Conservation (phyloP, 805 yeast species). For the Lipomyces sp. region DNA sequence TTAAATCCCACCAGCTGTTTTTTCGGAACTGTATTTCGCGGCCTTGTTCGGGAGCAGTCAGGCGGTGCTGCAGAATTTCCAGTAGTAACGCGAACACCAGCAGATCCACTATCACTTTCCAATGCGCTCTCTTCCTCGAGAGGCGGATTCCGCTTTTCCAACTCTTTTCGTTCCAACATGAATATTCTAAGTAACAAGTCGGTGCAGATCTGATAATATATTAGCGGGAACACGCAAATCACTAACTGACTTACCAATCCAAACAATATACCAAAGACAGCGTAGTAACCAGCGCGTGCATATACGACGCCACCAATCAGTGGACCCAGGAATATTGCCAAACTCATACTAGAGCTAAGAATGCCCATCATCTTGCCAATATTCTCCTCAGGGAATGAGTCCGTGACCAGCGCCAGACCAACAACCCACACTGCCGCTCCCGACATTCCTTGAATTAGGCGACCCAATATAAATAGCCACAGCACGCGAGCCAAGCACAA, state of each 20-base stretch:
- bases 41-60: background rate
- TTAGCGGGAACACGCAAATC: background rate
- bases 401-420: conserved; percentile 45
- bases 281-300: conserved; percentile 43
- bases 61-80: conserved; percentile 1
- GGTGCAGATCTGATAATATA: conserved; percentile 24
- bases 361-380: conserved; percentile 44
- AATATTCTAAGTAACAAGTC: conserved; percentile 44
- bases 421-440: conserved; percentile 47
- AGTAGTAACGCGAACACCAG: background rate
- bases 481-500: conserved; percentile 41
- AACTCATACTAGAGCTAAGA: conserved; percentile 42
- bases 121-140: conserved; percentile 41
- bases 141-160: conserved; percentile 36
- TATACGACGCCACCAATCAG: conserved; percentile 47
- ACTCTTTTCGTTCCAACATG: conserved; percentile 43
- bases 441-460: conserved; percentile 46
- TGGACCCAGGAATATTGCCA: conserved; percentile 46
- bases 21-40: background rate
- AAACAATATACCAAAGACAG: conserved; percentile 44
- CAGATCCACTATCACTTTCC: conserved; percentile 35
- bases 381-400: conserved; percentile 42
- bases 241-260: conserved; percentile 36
- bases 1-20: conserved; percentile 10
- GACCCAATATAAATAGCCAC: conserved; percentile 43